These are phyloP conservation scores for Rhododendron griersonianum DNA, from an alignment of 148 eudicot species.

Conservation along the genomic window DNA sequence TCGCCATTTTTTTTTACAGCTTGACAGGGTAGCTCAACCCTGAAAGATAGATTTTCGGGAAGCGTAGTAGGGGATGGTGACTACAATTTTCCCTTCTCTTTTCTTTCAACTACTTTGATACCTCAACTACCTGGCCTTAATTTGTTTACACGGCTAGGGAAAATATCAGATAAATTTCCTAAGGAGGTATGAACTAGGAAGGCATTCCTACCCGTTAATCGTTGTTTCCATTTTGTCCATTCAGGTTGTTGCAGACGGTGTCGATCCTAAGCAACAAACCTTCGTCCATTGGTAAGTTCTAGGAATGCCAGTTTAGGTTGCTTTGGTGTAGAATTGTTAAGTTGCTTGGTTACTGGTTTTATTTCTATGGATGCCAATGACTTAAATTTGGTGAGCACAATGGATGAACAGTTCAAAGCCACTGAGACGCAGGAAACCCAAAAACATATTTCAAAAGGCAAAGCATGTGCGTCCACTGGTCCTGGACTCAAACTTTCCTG, in stretches of 20 bases:
- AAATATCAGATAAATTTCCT: background rate
- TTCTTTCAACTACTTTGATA: background rate
- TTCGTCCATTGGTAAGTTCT: constrained; percentile 62
- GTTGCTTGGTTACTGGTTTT: background rate
- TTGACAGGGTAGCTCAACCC: background rate
- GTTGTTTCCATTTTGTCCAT: background rate
- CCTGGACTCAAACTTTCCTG: constrained; percentile 48
- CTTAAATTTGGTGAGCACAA: background rate
- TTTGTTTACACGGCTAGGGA: background rate
- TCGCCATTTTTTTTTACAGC: background rate
- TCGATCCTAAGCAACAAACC: constrained; percentile 69
- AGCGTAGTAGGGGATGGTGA: background rate
- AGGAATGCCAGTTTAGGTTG: background rate
- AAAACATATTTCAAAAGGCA: constrained; percentile 29
- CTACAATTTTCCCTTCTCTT: background rate
- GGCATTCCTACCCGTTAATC: background rate
- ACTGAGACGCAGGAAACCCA: constrained; percentile 48
- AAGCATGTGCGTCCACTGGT: constrained; percentile 57
- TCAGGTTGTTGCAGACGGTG: constrained; percentile 67
- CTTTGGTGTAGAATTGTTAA: background rate
- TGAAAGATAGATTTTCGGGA: background rate
- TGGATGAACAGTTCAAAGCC: constrained; percentile 53
- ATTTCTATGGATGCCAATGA: constrained; percentile 3
- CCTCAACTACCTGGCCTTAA: background rate
- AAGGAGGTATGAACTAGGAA: background rate